Evolutionary conservation across 2,329 filamentous ascomycete species (phyloP), one percentile per base, ranked within the genome.

Genomic region (Tolypocladium amazonense): DNA sequence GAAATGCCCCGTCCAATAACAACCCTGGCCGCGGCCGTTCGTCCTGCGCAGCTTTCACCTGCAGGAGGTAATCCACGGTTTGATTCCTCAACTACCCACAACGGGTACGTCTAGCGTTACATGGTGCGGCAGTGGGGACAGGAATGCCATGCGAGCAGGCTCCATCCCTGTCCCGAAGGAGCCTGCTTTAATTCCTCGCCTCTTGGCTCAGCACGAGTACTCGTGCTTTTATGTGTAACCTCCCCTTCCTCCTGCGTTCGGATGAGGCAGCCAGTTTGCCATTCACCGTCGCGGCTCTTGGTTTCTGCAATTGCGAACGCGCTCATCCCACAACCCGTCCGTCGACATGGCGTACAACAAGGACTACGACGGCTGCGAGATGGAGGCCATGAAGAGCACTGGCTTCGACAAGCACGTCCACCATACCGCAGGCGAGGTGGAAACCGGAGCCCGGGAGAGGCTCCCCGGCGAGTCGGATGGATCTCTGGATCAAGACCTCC

Each of bases 401-500:
- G 25, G n/a, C 33, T 25, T 11, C 14, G 52, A 30, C 14, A 52
- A 52, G 43, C 56, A 38, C 9, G 18, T 18, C 18, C 23, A 18
- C 7, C 35, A 53, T 12, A 20, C 45, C 20, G 8, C 45, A 35
- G 52, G 27, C 39, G 53, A 56, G n/a, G 53, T n/a, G n/a, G 39
- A 56, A 12, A 12, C 39, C 25, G 41, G 25, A 25, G 50, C 39
- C 18, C 14, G 20, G 18, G 25, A 27, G 39, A 23, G 30, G 20
- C 7, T 50, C 25, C 33, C 56, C 6, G 30, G 33, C 9, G 41
- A 25, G 33, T 57, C n/a, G 23, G 11, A 43, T 37, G 56, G 38
- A 12, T 12, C 50, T 23, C 57, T 60, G 56, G 56, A 59, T 8
- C 60, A 61, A 33, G 62, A 63, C 33, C 55, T 62, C 23, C 59